Conservation (phyloP, 108 stramenopile genomes). For the Parmales sp. region DNA sequence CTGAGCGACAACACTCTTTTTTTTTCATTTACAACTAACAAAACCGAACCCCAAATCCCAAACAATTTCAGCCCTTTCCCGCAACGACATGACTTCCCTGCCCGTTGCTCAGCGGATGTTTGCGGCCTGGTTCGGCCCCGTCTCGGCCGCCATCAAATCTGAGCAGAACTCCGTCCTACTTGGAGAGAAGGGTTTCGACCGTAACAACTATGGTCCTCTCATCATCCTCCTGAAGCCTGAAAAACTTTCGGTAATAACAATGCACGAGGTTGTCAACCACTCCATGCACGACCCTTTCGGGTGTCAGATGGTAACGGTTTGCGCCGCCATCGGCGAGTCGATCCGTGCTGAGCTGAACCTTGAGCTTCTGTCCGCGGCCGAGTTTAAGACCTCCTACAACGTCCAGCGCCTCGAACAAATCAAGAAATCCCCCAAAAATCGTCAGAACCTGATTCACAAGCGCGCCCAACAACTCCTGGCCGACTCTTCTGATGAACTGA, state of each 20-base stretch:
- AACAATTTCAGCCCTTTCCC: no score
- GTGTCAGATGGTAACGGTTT: constrained; percentile 41
- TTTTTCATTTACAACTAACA: no score
- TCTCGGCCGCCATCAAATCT: constrained; percentile 47
- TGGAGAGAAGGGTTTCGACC: constrained; percentile 22
- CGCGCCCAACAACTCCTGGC: constrained; percentile 39
- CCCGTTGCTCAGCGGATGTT: constrained; percentile 53
- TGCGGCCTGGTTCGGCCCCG: constrained; percentile 59
- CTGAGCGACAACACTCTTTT: no score
- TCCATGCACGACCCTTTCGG: constrained; percentile 30
- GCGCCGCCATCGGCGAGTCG: constrained; percentile 48
- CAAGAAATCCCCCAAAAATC: constrained; percentile 8
- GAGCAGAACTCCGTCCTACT: constrained; percentile 57
- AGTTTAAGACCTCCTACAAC: constrained; percentile 14
- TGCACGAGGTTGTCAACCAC: constrained; percentile 58
- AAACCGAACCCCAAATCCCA: no score
- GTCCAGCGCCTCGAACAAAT: not conserved
- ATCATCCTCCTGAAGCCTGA: constrained; percentile 66
- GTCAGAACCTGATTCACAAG: constrained; percentile 18
- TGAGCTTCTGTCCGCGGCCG: constrained; percentile 14
- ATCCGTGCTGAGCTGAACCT: constrained; percentile 75
- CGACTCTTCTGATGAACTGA: constrained; percentile 31
- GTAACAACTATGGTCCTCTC: constrained; percentile 59
- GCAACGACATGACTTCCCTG: constrained; percentile 53
- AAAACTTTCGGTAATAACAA: constrained; percentile 76